Evolutionary conservation across 2,329 filamentous ascomycete genomes (phyloP).

Genomic region (Pleoardoris graminearum): DNA sequence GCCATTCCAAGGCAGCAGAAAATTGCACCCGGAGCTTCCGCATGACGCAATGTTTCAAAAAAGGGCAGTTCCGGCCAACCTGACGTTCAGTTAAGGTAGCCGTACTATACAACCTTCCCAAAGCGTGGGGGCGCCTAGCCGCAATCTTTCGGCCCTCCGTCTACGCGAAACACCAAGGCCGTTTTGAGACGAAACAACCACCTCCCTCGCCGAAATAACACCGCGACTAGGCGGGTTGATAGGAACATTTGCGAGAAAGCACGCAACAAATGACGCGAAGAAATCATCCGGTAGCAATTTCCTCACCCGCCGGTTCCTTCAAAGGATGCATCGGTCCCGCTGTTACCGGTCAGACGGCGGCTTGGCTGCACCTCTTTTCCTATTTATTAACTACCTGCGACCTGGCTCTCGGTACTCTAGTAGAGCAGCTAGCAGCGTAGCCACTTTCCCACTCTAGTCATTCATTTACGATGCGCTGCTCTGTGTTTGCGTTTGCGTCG

Average conservation of each 20-base stretch:
- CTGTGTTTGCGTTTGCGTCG: constrained; percentile 24
- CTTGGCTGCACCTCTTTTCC: constrained; percentile 3
- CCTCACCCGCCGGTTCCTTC: not conserved
- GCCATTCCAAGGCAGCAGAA: not conserved
- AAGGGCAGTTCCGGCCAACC: not conserved
- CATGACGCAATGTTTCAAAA: not conserved
- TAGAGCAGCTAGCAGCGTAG: not conserved
- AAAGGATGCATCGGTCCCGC: too few species aligned
- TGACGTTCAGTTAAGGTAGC: not conserved
- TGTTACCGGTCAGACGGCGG: not conserved
- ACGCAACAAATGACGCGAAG: not conserved
- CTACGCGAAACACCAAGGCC: not conserved
- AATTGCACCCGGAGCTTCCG: not conserved
- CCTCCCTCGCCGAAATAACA: not conserved
- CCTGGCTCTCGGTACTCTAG: not conserved
- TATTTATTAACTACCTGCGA: not conserved
- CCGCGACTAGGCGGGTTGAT: not conserved
- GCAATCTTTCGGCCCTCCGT: too few species aligned
- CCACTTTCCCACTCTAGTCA: constrained; percentile 13
- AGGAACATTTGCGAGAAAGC: not conserved
- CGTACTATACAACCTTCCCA: not conserved
- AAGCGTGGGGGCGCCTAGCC: not conserved
- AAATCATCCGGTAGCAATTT: not conserved
- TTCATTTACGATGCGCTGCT: constrained; percentile 28
- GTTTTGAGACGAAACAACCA: not conserved